phyloP scores from a whole-genome alignment of 441 rosid species.

The Lepidium campestre region DNA sequence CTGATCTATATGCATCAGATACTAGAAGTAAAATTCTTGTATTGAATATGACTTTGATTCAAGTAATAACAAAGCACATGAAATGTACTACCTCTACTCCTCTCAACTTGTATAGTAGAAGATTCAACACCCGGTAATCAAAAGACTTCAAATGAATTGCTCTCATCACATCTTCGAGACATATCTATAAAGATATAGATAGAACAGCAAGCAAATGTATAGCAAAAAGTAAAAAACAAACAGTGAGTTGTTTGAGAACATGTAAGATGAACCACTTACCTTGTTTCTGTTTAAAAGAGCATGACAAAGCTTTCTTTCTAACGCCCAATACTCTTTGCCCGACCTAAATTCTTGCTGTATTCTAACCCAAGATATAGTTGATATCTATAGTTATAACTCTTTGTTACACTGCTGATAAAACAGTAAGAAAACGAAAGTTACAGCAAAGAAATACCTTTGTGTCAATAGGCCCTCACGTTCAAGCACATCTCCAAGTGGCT shows the following conservation, averaged over 20 bases:
- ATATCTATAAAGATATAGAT: slow-evolving; percentile 28
- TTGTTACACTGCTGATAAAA: background rate
- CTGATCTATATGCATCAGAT: background rate
- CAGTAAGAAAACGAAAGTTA: background rate
- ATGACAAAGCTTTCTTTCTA: slow-evolving; percentile 82
- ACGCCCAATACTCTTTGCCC: slow-evolving; percentile 82
- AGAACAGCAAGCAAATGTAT: background rate
- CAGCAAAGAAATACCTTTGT: slow-evolving; percentile 37
- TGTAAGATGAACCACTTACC: slow-evolving; percentile 31
- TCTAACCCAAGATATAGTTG: slow-evolving; percentile 32
- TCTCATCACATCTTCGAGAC: slow-evolving; percentile 57
- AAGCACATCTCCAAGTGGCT: slow-evolving; percentile 49
- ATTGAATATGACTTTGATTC: background rate
- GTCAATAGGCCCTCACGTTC: slow-evolving; percentile 55
- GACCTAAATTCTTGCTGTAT: slow-evolving; percentile 54
- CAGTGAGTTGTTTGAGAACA: background rate
- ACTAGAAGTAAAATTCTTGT: background rate
- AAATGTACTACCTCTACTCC: slow-evolving; percentile 53
- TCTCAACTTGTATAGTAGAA: slow-evolving; percentile 68
- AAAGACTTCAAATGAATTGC: slow-evolving; percentile 81
- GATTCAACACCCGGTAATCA: slow-evolving; percentile 84
- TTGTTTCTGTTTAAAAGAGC: slow-evolving; percentile 42
- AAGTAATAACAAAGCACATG: background rate
- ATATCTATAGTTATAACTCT: background rate
- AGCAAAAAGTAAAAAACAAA: background rate